A percentile compares a stretch with the other conserved stretches of the same genome.
Evolutionary conservation across 2,329 filamentous ascomycete genomes (phyloP).

Genomic region (Arachnomyces sp.): DNA sequence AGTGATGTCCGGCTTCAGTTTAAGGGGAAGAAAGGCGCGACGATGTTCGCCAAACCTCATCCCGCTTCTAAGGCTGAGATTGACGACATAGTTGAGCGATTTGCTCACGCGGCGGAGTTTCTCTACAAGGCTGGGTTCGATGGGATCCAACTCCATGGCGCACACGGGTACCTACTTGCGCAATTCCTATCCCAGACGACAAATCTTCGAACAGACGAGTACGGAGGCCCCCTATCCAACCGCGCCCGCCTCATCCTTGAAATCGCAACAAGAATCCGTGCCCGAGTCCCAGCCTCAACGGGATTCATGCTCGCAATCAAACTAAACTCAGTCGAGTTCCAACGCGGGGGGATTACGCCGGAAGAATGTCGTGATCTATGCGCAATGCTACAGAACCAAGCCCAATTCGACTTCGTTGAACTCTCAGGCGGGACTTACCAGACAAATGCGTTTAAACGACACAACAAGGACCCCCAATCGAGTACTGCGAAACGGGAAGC

Average conservation of each 20-base stretch:
- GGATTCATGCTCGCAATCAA: slow-evolving; percentile 48
- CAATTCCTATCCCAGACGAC: slow-evolving; percentile 47
- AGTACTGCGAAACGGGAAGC: slow-evolving; percentile 40
- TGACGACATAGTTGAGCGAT: slow-evolving; percentile 49
- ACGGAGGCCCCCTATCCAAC: slow-evolving; percentile 59
- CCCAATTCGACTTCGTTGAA: slow-evolving; percentile 43
- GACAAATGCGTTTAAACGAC: slow-evolving; percentile 42
- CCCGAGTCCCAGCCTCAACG: slow-evolving; percentile 12
- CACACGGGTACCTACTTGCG: slow-evolving; percentile 51
- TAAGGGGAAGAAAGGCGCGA: slow-evolving; percentile 23
- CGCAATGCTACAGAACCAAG: slow-evolving; percentile 21
- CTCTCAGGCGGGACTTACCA: slow-evolving; percentile 55
- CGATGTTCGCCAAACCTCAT: slow-evolving; percentile 28
- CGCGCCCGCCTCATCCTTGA: slow-evolving; percentile 54
- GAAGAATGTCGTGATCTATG: slow-evolving; percentile 43
- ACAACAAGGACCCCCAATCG: slow-evolving; percentile 43
- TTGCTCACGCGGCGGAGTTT: slow-evolving; percentile 54
- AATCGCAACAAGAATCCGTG: slow-evolving; percentile 33
- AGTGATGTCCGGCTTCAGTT: slow-evolving; percentile 38
- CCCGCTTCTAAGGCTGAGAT: slow-evolving; percentile 30
- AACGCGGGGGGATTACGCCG: slow-evolving; percentile 35
- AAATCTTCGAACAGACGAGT: slow-evolving; percentile 54
- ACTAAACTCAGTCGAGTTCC: slow-evolving; percentile 52
- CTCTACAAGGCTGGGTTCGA: slow-evolving; percentile 54
- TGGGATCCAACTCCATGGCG: slow-evolving; percentile 43